Conservation (phyloP, 2,329 filamentous ascomycete species). For the Tolypocladium album region DNA sequence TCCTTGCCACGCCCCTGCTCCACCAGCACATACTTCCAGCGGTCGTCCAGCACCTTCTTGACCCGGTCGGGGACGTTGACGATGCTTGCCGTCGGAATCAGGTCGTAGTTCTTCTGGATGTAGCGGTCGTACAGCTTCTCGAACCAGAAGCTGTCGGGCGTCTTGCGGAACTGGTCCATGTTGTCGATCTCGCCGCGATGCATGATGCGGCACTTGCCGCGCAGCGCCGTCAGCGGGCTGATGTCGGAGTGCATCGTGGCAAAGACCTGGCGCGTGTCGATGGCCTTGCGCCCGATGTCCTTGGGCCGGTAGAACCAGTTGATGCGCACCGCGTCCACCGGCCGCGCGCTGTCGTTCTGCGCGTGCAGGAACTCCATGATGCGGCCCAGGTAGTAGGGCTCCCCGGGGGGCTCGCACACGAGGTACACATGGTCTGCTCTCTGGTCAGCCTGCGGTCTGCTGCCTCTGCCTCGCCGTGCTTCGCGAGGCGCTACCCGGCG, state of each 20-base stretch:
- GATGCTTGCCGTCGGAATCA: conserved; percentile 82
- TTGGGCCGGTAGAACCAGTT: conserved; percentile 98
- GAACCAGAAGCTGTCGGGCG: conserved; percentile 86
- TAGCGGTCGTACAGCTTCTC: conserved; percentile 97
- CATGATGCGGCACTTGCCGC: conserved; percentile 84
- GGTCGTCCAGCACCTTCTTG: conserved; percentile 89
- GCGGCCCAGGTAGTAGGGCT: conserved; percentile 93
- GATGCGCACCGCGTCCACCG: conserved; percentile 78
- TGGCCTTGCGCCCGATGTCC: conserved; percentile 85
- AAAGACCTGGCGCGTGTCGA: conserved; percentile 84
- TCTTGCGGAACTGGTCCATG: conserved; percentile 75
- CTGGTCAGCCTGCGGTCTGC: conserved; percentile 17
- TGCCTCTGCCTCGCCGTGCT: not conserved
- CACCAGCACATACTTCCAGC: conserved; percentile 93
- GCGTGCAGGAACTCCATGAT: conserved; percentile 96
- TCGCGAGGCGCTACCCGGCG: not conserved
- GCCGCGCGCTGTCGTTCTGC: conserved; percentile 60
- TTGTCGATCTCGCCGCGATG: conserved; percentile 80
- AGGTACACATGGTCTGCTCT: conserved; percentile 73
- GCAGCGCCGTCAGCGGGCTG: conserved; percentile 81
- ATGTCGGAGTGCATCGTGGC: conserved; percentile 98
- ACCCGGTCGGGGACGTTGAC: conserved; percentile 94
- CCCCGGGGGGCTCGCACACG: conserved; percentile 91
- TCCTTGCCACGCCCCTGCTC: conserved; percentile 92
- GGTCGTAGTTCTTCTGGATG: conserved; percentile 95